phyloP scores from a whole-genome alignment of 2,329 filamentous ascomycete genomes.

The Phyllachora maydis region DNA sequence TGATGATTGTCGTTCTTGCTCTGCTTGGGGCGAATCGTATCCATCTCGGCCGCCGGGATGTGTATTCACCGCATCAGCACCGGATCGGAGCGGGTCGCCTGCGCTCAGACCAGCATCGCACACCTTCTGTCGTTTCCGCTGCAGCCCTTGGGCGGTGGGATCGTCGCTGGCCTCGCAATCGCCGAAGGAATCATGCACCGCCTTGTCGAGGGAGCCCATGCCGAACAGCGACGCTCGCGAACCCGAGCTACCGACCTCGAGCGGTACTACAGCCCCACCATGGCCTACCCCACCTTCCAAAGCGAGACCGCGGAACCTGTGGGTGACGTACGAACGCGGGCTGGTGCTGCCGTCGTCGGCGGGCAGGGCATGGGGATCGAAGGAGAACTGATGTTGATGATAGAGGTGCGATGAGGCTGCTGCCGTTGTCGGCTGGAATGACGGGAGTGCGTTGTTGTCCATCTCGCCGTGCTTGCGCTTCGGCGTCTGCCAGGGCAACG shows the following conservation, averaged over 20 bases:
- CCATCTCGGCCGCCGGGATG: too few species aligned
- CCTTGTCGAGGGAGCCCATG: constrained; percentile 1
- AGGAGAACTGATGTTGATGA: too few species aligned
- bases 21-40: too few species aligned
- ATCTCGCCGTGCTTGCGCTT: constrained; percentile 10
- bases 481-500: too few species aligned
- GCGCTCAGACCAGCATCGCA: too few species aligned
- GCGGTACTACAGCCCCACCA: too few species aligned
- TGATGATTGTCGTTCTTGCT: not conserved
- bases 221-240: constrained; percentile 1
- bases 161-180: constrained; percentile 5
- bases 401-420: too few species aligned
- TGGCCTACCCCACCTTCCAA: constrained; percentile 25
- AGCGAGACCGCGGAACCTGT: constrained; percentile 28
- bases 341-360: constrained; percentile 27
- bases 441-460: constrained; percentile 2
- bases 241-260: constrained; percentile 4
- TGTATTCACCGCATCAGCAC: too few species aligned
- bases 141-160: constrained; percentile 1
- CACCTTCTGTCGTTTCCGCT: not conserved
- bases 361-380: constrained; percentile 15
- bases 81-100: too few species aligned
- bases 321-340: constrained; percentile 28
- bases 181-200: constrained; percentile 3
- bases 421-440: constrained; percentile 1